Conservation (phyloP, 306 rosid species). For the Lupinus albus region DNA sequence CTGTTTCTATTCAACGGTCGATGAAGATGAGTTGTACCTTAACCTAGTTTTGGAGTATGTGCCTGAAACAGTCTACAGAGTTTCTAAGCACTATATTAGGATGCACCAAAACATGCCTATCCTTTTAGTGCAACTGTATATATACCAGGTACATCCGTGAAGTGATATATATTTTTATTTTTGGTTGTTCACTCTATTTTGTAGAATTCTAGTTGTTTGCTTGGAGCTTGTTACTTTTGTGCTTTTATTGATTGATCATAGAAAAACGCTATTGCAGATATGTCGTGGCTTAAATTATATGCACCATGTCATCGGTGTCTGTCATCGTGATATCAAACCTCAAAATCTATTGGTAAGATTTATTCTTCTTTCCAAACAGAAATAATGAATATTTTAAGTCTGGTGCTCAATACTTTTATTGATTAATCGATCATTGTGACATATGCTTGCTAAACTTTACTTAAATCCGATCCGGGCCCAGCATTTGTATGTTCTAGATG, state of each 20-base stretch:
- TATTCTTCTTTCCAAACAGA: slow-evolving; percentile 2
- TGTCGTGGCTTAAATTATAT: slow-evolving; percentile 87
- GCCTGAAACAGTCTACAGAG: slow-evolving; percentile 85
- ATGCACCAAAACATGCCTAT: slow-evolving; percentile 74
- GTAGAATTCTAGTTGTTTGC: background rate
- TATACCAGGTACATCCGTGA: slow-evolving; percentile 65
- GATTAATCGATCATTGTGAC: background rate
- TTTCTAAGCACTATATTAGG: slow-evolving; percentile 78
- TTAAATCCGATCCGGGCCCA: background rate
- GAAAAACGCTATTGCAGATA: slow-evolving; percentile 60
- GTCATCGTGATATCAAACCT: slow-evolving; percentile 97
- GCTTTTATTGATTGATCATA: slow-evolving; percentile 23
- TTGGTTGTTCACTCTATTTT: slow-evolving; percentile 2
- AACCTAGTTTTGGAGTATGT: slow-evolving; percentile 91
- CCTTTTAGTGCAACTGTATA: slow-evolving; percentile 73
- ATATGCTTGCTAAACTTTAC: background rate
- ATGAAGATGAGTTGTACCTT: slow-evolving; percentile 83
- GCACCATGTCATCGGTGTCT: no score
- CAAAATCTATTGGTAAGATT: slow-evolving; percentile 83
- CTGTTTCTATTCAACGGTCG: slow-evolving; percentile 83
- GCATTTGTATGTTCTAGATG: background rate
- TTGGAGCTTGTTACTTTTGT: slow-evolving; percentile 4
- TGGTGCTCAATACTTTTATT: slow-evolving; percentile 11
- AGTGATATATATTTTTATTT: background rate
- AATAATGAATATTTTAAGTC: slow-evolving; percentile 13